Base-by-base conservation (phyloP, 2,329 filamentous ascomycete genomes). In the Calonectria fujianensis region DNA sequence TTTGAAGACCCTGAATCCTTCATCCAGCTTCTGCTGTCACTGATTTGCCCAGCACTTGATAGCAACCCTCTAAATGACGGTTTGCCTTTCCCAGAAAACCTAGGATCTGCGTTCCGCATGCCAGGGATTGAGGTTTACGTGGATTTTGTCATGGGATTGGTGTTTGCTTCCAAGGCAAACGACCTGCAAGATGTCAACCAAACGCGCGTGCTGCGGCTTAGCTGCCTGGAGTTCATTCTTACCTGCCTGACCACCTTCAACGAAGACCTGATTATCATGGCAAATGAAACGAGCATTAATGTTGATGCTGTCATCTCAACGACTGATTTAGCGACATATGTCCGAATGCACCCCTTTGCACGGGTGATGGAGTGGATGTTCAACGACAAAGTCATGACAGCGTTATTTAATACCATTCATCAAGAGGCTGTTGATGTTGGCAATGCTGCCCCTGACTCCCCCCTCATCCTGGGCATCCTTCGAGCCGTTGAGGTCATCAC, bases 351-450 rank as follows among this genome's bases (percentile, higher is more conserved):
- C 85, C 96, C 97, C 0, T 99, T 98, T 82, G 93, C 95, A 4
- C 92, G 97, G 74, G 93, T 98, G 20, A 98, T 98, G 94, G 97
- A 99, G 82, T 98, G 97, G 96, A 91, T 99, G 85, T 98, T 98
- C 85, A 98, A 98, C 82, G 95, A 97, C 81, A 95, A 94, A 77
- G 95, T 98, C 29, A 92, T 98, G 80, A 91, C 91, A 77, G 91
- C 93, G 18, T 86, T 99, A 2, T 96, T 98, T 84, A 90, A 91
- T 72, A 91, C 94, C 14, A 91, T 97, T 37, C 94, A 96, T 78
- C 94, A 97, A 82, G 92, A 96, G 78, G 87, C 93, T 20, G 88
- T 90, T 10, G 93, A 94, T 73, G 90, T 98, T 51, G 92, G 94
- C 75, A 92, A 91, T 79, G 91, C 95, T 14, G 87, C 92, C 6